A percentile compares a stretch with the other conserved stretches of the same genome.
These are phyloP conservation scores for Lyophyllum decastes DNA, from an alignment of 768 basidiomycete genomes.

Conservation along the genomic window DNA sequence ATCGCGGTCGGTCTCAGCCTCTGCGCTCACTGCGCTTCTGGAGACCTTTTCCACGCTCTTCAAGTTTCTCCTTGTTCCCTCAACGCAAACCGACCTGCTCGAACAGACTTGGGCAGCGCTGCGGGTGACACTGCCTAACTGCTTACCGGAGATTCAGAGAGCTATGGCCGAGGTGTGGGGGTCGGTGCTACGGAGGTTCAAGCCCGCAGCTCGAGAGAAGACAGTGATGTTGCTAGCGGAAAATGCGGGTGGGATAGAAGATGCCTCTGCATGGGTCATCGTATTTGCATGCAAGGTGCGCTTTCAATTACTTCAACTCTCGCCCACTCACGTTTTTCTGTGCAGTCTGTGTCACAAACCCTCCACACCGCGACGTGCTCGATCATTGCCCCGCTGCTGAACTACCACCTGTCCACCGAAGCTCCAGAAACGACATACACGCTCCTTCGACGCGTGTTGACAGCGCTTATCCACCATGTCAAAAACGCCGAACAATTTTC, in stretches of 20 bases:
- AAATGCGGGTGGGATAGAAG: constrained; percentile 52
- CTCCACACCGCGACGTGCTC: constrained; percentile 76
- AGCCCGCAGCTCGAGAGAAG: constrained; percentile 54
- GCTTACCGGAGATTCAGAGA: constrained; percentile 71
- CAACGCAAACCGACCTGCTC: constrained; percentile 53
- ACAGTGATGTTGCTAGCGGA: constrained; percentile 58
- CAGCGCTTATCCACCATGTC: constrained; percentile 83
- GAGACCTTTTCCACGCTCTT: constrained; percentile 71
- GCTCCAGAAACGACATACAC: constrained; percentile 45
- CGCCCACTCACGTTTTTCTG: not conserved
- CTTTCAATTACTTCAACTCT: not conserved
- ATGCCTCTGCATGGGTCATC: constrained; percentile 71
- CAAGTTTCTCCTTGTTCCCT: constrained; percentile 71
- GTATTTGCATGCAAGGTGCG: constrained; percentile 78
- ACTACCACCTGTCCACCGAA: constrained; percentile 47
- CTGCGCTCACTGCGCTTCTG: constrained; percentile 62
- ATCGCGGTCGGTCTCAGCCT: constrained; percentile 56
- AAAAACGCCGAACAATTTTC: constrained; percentile 67
- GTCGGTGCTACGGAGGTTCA: constrained; percentile 70
- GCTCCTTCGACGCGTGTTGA: constrained; percentile 71
- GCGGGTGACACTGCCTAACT: constrained; percentile 51
- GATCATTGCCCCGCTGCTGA: constrained; percentile 59
- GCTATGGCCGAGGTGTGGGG: constrained; percentile 90
- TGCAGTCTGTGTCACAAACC: constrained; percentile 78
- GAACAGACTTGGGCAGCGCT: constrained; percentile 63